phyloP scores from a whole-genome alignment of 345 rosid genomes.

The Hibiscus tridactylites region DNA sequence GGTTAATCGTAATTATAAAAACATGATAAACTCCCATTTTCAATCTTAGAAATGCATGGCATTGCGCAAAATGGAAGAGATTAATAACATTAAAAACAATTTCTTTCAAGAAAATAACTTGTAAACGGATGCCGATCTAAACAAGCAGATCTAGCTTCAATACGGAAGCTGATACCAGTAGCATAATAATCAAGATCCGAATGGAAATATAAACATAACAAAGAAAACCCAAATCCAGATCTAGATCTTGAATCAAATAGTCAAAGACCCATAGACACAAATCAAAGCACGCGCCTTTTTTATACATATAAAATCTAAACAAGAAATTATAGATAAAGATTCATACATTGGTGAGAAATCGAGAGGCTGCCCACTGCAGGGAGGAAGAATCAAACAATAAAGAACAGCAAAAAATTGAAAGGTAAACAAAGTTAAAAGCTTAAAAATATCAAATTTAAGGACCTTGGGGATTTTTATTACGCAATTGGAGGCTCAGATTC shows the following conservation, averaged over 20 bases:
- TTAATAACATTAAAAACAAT: background rate
- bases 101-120: background rate
- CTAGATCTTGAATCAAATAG: conserved; percentile 6
- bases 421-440: background rate
- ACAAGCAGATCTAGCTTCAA: background rate
- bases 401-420: background rate
- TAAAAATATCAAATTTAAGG: background rate
- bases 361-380: conserved; percentile 5
- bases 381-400: background rate
- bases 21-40: too few species aligned
- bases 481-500: background rate
- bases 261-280: background rate
- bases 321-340: background rate
- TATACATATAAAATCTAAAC: background rate
- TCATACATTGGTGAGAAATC: background rate
- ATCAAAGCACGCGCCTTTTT: background rate
- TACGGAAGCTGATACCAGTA: background rate
- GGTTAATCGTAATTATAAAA: background rate
- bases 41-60: background rate
- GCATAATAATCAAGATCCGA: background rate
- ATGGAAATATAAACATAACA: background rate
- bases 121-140: background rate
- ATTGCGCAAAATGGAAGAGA: background rate
- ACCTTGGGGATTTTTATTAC: background rate
- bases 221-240: conserved; percentile 16